These are phyloP conservation scores for Mortierella sp. DNA, from an alignment of 371 early-diverging fungal genomes.

Conservation along the genomic window DNA sequence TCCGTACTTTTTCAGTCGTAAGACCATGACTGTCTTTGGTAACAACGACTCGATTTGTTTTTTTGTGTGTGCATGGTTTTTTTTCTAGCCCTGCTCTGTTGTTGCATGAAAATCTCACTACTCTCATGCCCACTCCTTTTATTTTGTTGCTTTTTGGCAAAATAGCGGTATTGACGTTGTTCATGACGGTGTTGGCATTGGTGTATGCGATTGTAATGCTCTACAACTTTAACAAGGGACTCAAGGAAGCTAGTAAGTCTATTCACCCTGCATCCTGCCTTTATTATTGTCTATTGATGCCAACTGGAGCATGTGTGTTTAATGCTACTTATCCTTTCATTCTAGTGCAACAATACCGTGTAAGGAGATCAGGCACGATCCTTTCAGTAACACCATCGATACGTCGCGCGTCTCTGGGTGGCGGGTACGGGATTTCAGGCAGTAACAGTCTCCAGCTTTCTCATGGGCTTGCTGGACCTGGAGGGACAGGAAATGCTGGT, in stretches of 20 bases:
- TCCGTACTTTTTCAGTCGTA: constrained; percentile 47
- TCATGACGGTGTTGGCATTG: constrained; percentile 39
- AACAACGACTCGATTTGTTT: too few relatives aligned
- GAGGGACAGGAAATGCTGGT: background rate
- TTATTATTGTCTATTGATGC: background rate
- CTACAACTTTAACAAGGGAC: constrained; percentile 52
- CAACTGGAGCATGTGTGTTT: background rate
- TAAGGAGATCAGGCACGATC: background rate
- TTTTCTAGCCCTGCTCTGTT: background rate
- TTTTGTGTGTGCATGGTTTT: too few relatives aligned
- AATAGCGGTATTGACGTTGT: constrained; percentile 37
- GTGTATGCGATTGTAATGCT: constrained; percentile 47
- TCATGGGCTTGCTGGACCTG: background rate
- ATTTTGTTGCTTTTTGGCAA: too few relatives aligned
- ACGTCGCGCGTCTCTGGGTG: background rate
- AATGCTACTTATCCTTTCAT: background rate
- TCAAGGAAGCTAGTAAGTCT: constrained; percentile 51
- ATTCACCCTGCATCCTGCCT: background rate
- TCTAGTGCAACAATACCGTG: background rate
- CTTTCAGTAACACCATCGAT: background rate
- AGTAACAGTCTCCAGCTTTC: background rate
- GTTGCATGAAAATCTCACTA: too few relatives aligned
- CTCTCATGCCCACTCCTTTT: background rate
- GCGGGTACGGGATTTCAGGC: background rate
- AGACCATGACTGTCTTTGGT: constrained; percentile 57